Base-by-base conservation (phyloP, 2,329 filamentous ascomycete genomes). In the Fusarium hainanense region DNA sequence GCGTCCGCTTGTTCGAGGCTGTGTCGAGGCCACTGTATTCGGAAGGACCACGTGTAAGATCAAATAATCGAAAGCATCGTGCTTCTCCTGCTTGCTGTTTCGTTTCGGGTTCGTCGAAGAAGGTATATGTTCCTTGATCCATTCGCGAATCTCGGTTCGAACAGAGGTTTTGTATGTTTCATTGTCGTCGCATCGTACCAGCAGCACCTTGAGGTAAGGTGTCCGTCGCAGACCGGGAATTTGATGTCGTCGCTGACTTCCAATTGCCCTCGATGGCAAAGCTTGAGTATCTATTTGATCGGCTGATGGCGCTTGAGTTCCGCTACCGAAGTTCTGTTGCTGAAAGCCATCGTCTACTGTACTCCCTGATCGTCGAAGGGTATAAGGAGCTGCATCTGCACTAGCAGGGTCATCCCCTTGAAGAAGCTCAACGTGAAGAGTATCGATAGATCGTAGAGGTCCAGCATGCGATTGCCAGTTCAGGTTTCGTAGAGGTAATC, bases 381-480 rank as follows among this genome's bases (percentile, higher is more conserved):
- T 69, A 2, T 70, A 75, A 58, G 70, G 79, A 63, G 69, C 77
- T 23, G 79, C 62, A 16, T 80, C 69, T 40, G 78, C 74, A 28
- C 79, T 71, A 69, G 84, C 72, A 69, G 84, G 75, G 81, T 89
- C 78, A 75, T 82, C 84, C 79, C 88, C 83, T 10, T 90, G 87
- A n/a, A 94, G 85, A 63, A 98, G 89, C 66, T 97, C 94, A 75
- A 98, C 89, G 76, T 98, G 93, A 42, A 99, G 88, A 14, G 93
- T 94, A 76, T 94, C 92, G 78, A 99, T 99, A 16, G 96, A 98
- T 71, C 96, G 92, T 37, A 98, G 83, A 4, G 96, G 96, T 1
- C 96, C 92, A 28, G 92, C 91, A 66, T 97, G 93, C 16, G 96
- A 97, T 79, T 98, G 97, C 96, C 96, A 99, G 77, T 98, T 93